Evolutionary conservation across 2,329 filamentous ascomycete species (phyloP).

Genomic region (Saccharata proteae): DNA sequence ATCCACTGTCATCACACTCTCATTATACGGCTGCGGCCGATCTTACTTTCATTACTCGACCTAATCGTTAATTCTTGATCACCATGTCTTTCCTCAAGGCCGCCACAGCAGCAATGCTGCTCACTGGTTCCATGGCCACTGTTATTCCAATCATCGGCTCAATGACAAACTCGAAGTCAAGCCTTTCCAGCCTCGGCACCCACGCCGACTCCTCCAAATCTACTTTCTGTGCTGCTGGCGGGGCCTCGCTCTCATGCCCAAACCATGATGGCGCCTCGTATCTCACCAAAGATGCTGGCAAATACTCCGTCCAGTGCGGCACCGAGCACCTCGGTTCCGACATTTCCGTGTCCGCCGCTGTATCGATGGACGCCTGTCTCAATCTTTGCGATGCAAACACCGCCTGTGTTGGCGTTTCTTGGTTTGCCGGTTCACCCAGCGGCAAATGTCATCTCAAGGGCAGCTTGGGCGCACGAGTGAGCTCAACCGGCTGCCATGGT

Average conservation of each 20-base stretch:
- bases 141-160: background rate
- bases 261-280: background rate
- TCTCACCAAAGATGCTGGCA: background rate
- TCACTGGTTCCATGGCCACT: conserved; percentile 1
- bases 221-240: background rate
- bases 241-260: conserved; percentile 1
- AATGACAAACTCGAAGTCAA: background rate
- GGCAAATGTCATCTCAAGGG: background rate
- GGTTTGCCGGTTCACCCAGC: background rate
- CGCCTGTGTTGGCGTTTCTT: conserved; percentile 2
- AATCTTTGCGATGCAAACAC: background rate
- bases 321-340: background rate
- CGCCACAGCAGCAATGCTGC: background rate
- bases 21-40: no score
- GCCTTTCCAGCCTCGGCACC: background rate
- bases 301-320: conserved; percentile 2
- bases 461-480: background rate
- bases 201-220: background rate
- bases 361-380: background rate
- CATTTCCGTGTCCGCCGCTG: background rate
- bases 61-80: background rate
- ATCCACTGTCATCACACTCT: background rate
- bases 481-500: background rate
- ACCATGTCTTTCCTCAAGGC: conserved; percentile 2
- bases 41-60: background rate